phyloP scores from a whole-genome alignment of 2,329 filamentous ascomycete genomes.

The Didymella glomerata region DNA sequence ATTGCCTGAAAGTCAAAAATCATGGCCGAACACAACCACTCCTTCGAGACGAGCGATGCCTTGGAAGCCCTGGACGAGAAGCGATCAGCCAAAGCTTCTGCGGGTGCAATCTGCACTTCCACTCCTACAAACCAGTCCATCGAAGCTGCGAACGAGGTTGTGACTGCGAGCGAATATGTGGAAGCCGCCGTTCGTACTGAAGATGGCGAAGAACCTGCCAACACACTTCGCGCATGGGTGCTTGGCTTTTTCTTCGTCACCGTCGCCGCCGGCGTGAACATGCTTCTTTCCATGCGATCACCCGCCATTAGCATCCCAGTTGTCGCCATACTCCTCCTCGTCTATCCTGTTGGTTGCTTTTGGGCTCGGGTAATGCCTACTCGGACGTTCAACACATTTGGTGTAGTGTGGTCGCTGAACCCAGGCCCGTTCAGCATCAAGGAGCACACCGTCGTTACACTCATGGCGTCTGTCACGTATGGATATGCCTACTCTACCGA shows the following conservation, averaged over 20 bases:
- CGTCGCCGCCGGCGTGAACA: conserved; percentile 40
- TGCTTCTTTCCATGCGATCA: conserved; percentile 42
- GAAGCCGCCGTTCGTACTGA: conserved; percentile 12
- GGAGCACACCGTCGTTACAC: conserved; percentile 68
- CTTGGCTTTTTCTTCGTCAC: conserved; percentile 40
- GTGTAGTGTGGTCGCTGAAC: conserved; percentile 65
- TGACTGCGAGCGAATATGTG: conserved; percentile 7
- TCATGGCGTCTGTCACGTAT: conserved; percentile 68
- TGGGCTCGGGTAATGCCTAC: conserved; percentile 66
- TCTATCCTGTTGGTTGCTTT: conserved; percentile 56
- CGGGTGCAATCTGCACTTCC: conserved; percentile 6
- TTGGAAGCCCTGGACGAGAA: conserved; percentile 11
- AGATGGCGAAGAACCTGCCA: conserved; percentile 30
- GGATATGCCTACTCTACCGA: conserved; percentile 74
- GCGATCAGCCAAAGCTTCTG: conserved; percentile 9
- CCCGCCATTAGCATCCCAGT: conserved; percentile 41
- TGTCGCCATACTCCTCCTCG: conserved; percentile 50
- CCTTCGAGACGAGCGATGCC: conserved; percentile 3
- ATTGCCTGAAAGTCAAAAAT: not conserved
- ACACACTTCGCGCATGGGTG: conserved; percentile 45
- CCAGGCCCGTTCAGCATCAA: conserved; percentile 68
- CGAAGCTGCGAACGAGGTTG: not conserved
- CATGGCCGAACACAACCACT: conserved; percentile 7
- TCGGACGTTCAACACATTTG: conserved; percentile 61
- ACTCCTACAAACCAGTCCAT: not conserved